Conservation (phyloP, 495 filamentous ascomycete species). For the Podospora fimiseda region DNA sequence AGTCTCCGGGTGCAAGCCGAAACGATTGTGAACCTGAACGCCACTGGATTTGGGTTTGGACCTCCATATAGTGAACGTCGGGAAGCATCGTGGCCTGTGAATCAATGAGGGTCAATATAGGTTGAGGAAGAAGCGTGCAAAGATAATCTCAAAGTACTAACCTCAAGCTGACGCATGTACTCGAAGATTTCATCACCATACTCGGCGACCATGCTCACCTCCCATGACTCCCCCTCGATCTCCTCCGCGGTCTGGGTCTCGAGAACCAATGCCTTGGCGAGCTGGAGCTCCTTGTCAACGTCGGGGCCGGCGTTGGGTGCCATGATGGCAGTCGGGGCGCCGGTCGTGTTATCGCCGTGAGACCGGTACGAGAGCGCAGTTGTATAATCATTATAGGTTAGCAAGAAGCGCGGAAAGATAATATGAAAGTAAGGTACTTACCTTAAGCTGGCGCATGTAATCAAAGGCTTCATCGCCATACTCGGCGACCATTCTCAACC, state of each 20-base stretch:
- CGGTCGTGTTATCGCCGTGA: conserved; percentile 78
- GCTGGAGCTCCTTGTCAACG: conserved; percentile 58
- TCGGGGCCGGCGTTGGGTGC: conserved; percentile 61
- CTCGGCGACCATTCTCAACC: too few species aligned
- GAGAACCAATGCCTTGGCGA: conserved; percentile 63
- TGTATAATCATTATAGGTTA: too few species aligned
- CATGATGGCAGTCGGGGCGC: conserved; percentile 60
- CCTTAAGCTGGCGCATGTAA: too few species aligned
- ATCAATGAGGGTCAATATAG: conserved; percentile 7
- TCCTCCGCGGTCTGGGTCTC: conserved; percentile 47
- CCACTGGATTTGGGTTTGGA: conserved; percentile 96
- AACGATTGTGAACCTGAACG: conserved; percentile 89
- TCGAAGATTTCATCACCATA: conserved; percentile 93
- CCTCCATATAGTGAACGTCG: conserved; percentile 90
- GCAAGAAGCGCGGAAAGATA: too few species aligned
- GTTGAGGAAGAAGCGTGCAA: background rate
- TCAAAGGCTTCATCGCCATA: too few species aligned
- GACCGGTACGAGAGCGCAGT: conserved; percentile 68
- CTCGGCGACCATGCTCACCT: conserved; percentile 97
- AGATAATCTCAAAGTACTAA: conserved; percentile 35
- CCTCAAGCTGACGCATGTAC: conserved; percentile 87
- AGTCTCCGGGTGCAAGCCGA: conserved; percentile 86
- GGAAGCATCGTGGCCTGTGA: conserved; percentile 70
- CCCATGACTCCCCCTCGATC: conserved; percentile 79
- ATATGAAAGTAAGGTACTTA: too few species aligned